Conservation (phyloP, 129 eudicot species). For the Lactuca sativa region DNA sequence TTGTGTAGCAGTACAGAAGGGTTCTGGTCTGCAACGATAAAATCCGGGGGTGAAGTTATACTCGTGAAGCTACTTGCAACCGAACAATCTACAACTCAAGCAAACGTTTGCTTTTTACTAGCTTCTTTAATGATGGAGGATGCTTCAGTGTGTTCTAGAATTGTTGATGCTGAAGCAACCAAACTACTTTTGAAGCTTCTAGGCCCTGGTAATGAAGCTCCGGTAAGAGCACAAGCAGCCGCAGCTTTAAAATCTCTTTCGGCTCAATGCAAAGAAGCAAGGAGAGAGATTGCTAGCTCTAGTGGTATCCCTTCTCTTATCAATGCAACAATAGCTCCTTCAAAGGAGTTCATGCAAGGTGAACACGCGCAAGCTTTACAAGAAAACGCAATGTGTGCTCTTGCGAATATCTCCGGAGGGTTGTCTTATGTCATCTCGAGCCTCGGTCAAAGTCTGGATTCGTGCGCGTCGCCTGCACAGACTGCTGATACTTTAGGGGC, state of each 20-base stretch:
- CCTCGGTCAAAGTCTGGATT: conserved; percentile 97
- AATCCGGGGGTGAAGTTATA: conserved; percentile 86
- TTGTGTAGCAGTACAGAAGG: conserved; percentile 92
- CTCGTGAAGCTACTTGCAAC: conserved; percentile 79
- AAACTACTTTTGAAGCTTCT: conserved; percentile 84
- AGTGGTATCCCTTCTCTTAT: conserved; percentile 93
- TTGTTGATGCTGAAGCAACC: conserved; percentile 75
- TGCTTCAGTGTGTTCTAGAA: conserved; percentile 72
- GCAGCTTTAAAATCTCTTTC: conserved; percentile 93
- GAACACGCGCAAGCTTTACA: conserved; percentile 98
- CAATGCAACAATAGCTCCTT: conserved; percentile 99
- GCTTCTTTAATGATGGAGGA: conserved; percentile 96
- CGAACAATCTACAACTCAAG: conserved; percentile 79
- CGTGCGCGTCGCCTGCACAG: conserved; percentile 92
- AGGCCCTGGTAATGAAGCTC: conserved; percentile 89
- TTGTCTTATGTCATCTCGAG: conserved; percentile 95
- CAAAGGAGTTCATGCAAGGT: conserved; percentile 99
- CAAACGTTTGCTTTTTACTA: conserved; percentile 86
- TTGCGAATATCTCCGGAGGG: conserved; percentile 99
- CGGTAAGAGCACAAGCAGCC: conserved; percentile 98
- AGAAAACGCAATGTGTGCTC: conserved; percentile 99
- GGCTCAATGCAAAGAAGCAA: conserved; percentile 93
- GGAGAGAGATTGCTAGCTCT: conserved; percentile 74
- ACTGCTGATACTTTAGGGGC: conserved; percentile 96
- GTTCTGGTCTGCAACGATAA: conserved; percentile 89